Evolutionary conservation across 2,329 filamentous ascomycete genomes (phyloP).

Genomic region (Cercospora berteroae): DNA sequence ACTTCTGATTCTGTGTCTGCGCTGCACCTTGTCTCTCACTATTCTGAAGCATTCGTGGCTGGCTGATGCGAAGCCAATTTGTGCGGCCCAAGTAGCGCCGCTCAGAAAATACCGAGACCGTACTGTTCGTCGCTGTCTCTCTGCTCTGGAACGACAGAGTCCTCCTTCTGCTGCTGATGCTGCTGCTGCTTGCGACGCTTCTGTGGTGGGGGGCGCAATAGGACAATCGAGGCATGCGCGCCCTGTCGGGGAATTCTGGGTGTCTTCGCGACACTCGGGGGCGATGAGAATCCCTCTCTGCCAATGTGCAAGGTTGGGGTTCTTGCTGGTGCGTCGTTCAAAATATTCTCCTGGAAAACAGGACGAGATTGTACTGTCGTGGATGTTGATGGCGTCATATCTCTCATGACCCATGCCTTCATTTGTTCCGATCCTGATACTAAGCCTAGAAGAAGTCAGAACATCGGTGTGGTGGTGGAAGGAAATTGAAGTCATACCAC

Average conservation of each 20-base stretch:
- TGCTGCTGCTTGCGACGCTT: conserved; percentile 3
- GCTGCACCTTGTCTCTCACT: not conserved
- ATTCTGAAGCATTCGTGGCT: not conserved
- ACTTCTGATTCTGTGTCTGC: not conserved
- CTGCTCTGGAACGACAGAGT: not conserved
- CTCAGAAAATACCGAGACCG: not conserved
- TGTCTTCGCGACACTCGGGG: not conserved
- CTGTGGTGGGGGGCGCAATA: not conserved
- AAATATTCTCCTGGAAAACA: conserved; percentile 16
- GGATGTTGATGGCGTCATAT: not conserved
- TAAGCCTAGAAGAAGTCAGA: conserved; percentile 6
- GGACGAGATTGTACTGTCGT: not conserved
- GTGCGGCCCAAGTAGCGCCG: not conserved
- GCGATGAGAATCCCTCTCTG: not conserved
- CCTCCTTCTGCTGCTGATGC: not conserved
- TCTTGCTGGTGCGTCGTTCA: conserved; percentile 5
- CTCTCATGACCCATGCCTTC: conserved; percentile 6
- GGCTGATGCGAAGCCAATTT: not conserved
- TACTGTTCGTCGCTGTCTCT: not conserved
- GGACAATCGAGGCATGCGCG: not conserved
- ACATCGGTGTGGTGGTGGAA: not conserved
- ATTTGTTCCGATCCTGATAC: conserved; percentile 7
- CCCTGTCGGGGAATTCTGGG: not conserved
- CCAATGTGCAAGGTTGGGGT: conserved; percentile 6
- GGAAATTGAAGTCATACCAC: conserved; percentile 5